Base-by-base conservation (phyloP, 2,329 filamentous ascomycete genomes). In the Cladophialophora chaetospira region DNA sequence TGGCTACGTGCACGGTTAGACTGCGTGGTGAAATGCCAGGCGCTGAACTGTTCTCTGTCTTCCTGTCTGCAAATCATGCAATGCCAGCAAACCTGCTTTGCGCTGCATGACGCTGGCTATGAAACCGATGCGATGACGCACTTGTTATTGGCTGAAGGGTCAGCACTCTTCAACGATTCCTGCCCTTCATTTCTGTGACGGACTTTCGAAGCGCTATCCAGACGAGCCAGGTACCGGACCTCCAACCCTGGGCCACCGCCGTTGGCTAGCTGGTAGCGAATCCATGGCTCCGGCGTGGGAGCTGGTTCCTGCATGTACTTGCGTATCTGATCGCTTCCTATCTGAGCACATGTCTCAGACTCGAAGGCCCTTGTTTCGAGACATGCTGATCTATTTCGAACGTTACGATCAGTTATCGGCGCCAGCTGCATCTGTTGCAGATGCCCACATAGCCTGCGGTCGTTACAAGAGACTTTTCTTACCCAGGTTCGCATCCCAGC, bases 261-360 rank as follows among this genome's bases (percentile, higher is more conserved):
- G 28, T 29, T 42, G 29, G 36, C 47, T 46, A 48, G 46, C 11
- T 55, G 52, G 46, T 38, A 53, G 55, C 47, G 33, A 49, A 38
- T 46, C 28, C 53, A 49, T 38, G 53, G 53, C 19, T 56, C 6
- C 23, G 42, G 48, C 36, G 40, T 43, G 31, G 36, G 26, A 35
- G 35, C 33, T 35, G 42, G 53, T 51, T 53, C 54, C 50, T 60
- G 58, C 54, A 55, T 57, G 29, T 44, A 54, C 57, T 60, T 50
- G 46, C 51, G 58, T 50, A 55, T 57, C 38, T 44, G 58, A 60
- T 60, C 54, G 46, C 51, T 46, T 54, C 53, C 54, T 44, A 52
- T 57, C 50, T 42, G 17, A 52, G 50, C 58, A 49, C 53, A 60
- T 60, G 58, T 60, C 58, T 60, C 50, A 52, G 53, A 57, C 46